These are phyloP conservation scores for Starmerella riodocensis DNA, from an alignment of 805 yeast genomes.

Conservation along the genomic window DNA sequence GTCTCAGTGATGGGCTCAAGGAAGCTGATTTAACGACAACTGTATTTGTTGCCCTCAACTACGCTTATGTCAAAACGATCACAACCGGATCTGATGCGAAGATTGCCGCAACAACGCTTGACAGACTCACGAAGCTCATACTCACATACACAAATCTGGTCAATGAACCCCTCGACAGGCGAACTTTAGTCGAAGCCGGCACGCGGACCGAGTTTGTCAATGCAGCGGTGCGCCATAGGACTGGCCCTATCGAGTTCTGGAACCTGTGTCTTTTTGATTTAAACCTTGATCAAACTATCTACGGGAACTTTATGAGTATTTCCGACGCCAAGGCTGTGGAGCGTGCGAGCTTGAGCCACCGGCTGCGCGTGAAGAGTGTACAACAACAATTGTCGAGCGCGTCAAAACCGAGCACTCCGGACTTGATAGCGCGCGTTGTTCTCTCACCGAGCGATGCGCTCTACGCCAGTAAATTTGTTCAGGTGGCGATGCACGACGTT, in stretches of 20 bases:
- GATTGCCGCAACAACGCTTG: slow-evolving; percentile 9
- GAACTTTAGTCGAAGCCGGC: not conserved
- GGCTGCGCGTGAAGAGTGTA: slow-evolving; percentile 6
- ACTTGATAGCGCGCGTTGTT: slow-evolving; percentile 7
- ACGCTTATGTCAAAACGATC: slow-evolving; percentile 3
- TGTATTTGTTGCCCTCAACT: slow-evolving; percentile 8
- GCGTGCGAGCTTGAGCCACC: slow-evolving; percentile 6
- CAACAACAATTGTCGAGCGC: slow-evolving; percentile 1
- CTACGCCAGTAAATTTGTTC: slow-evolving; percentile 13
- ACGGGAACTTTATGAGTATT: not conserved
- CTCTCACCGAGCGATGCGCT: slow-evolving; percentile 16
- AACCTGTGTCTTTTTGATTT: slow-evolving; percentile 3
- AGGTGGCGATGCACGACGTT: not conserved
- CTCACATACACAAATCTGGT: slow-evolving; percentile 1
- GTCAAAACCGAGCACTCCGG: not conserved
- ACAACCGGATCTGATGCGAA: slow-evolving; percentile 11
- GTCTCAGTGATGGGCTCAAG: slow-evolving; percentile 1
- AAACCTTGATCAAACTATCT: not conserved
- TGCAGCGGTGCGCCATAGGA: slow-evolving; percentile 1
- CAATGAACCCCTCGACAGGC: not conserved
- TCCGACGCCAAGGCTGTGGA: slow-evolving; percentile 2
- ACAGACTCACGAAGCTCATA: slow-evolving; percentile 6
- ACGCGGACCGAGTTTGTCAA: not conserved
- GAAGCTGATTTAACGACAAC: slow-evolving; percentile 1
- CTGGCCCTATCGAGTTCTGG: slow-evolving; percentile 3